phyloP scores from a whole-genome alignment of 2,329 filamentous ascomycete species.

The Ophiostoma ips region DNA sequence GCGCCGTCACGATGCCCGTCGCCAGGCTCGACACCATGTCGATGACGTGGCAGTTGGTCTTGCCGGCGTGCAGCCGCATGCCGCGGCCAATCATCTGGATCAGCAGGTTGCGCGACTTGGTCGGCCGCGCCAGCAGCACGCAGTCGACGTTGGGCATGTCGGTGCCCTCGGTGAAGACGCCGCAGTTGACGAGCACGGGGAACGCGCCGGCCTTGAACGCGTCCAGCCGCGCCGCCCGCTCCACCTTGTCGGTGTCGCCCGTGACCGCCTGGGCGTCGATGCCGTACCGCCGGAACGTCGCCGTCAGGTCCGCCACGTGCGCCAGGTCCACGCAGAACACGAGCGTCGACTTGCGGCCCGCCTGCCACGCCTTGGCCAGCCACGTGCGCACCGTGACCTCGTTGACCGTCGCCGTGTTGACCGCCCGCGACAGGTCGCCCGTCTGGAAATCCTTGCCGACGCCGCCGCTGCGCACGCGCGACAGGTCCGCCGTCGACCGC shows the following conservation, averaged over 20 bases:
- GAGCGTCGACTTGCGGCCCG: constrained; percentile 55
- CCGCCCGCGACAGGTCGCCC: constrained; percentile 60
- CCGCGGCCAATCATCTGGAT: constrained; percentile 97
- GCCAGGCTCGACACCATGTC: constrained; percentile 84
- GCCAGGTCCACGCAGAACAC: constrained; percentile 87
- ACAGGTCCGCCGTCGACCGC: constrained; percentile 66
- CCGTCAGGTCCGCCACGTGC: constrained; percentile 64
- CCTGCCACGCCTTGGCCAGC: constrained; percentile 53
- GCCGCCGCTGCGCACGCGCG: constrained; percentile 48
- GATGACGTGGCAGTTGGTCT: constrained; percentile 84
- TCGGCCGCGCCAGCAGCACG: constrained; percentile 74
- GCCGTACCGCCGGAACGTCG: constrained; percentile 61
- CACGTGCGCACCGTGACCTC: constrained; percentile 76
- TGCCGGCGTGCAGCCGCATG: constrained; percentile 67
- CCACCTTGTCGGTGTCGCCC: constrained; percentile 56
- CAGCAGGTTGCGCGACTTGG: constrained; percentile 80
- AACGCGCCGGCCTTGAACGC: constrained; percentile 65
- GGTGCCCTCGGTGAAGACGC: constrained; percentile 92
- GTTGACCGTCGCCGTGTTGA: constrained; percentile 74
- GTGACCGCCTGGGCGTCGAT: constrained; percentile 80
- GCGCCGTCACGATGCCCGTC: constrained; percentile 76
- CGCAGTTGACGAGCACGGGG: constrained; percentile 84
- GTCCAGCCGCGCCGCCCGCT: constrained; percentile 56
- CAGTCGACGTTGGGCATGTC: constrained; percentile 98
- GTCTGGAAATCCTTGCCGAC: constrained; percentile 66